A percentile compares a stretch with the other conserved stretches of the same genome.
phyloP scores from a whole-genome alignment of 2,329 filamentous ascomycete species.

The Clonostachys sp. region DNA sequence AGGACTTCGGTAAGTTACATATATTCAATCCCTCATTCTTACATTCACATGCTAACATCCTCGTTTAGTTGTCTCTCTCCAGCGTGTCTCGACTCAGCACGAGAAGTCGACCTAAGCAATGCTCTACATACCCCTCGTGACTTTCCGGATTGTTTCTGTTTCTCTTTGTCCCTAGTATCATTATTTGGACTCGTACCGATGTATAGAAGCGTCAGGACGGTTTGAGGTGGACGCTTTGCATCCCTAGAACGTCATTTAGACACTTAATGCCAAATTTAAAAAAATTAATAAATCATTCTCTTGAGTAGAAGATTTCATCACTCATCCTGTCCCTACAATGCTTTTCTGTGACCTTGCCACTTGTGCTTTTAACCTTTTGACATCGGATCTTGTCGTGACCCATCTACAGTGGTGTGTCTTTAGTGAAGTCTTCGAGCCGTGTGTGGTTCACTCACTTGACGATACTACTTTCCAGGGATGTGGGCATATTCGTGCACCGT shows the following conservation, averaged over 20 bases:
- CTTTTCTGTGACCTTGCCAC: no score
- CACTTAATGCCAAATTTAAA: slow-evolving; percentile 32
- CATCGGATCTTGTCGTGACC: no score
- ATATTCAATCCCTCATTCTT: background rate
- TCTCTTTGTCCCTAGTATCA: slow-evolving; percentile 32
- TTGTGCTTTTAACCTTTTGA: no score
- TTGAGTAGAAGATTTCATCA: no score
- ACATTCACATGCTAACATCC: slow-evolving; percentile 40
- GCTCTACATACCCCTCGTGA: slow-evolving; percentile 28
- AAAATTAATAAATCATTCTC: slow-evolving; percentile 2
- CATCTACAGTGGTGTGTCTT: no score
- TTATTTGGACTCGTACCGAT: slow-evolving; percentile 27
- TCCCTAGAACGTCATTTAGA: slow-evolving; percentile 30
- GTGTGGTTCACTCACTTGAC: no score
- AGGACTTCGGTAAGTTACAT: slow-evolving; percentile 77
- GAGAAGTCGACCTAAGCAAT: slow-evolving; percentile 71
- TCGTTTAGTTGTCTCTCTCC: slow-evolving; percentile 71
- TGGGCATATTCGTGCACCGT: no score
- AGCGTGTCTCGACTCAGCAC: slow-evolving; percentile 88
- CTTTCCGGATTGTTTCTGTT: slow-evolving; percentile 24
- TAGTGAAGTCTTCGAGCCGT: no score
- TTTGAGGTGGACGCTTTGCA: slow-evolving; percentile 26
- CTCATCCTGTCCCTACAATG: no score
- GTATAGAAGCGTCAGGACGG: slow-evolving; percentile 24
- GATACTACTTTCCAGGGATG: no score